Base-by-base conservation (phyloP, 495 filamentous ascomycete species). In the Diplogelasinospora grovesii region DNA sequence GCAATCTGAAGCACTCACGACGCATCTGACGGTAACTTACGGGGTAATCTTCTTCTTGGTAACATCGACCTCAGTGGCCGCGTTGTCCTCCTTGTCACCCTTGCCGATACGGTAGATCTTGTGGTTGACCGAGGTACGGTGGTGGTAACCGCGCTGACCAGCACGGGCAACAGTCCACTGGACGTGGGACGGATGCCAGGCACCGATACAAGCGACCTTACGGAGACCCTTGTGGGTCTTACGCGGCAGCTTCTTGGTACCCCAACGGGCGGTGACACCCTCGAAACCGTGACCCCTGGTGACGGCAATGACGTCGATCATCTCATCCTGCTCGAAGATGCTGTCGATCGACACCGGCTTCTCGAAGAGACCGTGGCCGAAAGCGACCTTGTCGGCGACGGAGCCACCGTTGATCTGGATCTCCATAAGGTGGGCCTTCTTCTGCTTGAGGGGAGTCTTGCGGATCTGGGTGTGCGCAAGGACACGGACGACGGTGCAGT, bases 221-320 rank as follows among this genome's bases (percentile, higher is more conserved):
- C 93, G 83, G 63, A 99, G 85, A 89, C 93, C 93, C 82, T 99
- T 99, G 83, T 99, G 93, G 52, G 93, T 99, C 86, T 99, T 99
- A 61, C 93, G 86, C 53, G 93, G 93, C 53, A 99, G 86, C 86
- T 99, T 99, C 85, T 95, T 99, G 69, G 93, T 99, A 53, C 93
- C 93, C 93, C 93, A 99, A 73, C 93, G 81, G 68, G 80, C 77
- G 40, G 93, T 99, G 54, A 99, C 93, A 85, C 93, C 93, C 61
- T 77, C 73, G 82, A 85, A 96, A 65, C 93, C 93, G 76, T 96
- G 87, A 78, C 93, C 93, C 82, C 95, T 97, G 74, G 93, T 99
- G 65, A 99, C 89, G 61, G 89, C 93, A 64, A 99, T 99, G 67
- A 92, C 87, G 68, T 99, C 93, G 54, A 99, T 92, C 79, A 99